Conservation (phyloP, 108 stramenopile genomes). For the Bacterosira constricta region DNA sequence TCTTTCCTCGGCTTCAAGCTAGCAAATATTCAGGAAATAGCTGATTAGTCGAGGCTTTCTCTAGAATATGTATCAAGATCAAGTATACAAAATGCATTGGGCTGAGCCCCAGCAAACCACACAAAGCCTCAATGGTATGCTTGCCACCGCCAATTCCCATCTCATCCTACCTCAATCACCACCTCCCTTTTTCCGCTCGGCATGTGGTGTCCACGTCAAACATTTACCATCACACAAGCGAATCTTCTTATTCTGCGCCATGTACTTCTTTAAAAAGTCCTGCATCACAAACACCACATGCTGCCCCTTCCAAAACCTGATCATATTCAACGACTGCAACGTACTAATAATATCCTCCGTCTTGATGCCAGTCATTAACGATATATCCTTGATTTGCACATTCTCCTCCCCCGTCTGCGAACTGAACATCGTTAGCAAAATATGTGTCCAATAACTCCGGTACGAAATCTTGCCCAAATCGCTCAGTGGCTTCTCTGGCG, state of each 20-base stretch:
- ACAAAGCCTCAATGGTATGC: too few species aligned
- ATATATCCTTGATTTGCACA: slow-evolving; percentile 87
- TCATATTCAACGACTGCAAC: slow-evolving; percentile 92
- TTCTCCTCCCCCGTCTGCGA: slow-evolving; percentile 54
- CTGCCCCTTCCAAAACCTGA: slow-evolving; percentile 98
- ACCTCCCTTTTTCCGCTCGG: slow-evolving; percentile 51
- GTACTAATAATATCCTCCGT: slow-evolving; percentile 97
- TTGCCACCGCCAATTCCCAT: too few species aligned
- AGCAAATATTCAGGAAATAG: too few species aligned
- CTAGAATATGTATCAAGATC: too few species aligned
- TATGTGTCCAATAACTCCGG: slow-evolving; percentile 93
- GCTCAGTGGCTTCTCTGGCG: slow-evolving; percentile 96
- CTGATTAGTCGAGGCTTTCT: too few species aligned
- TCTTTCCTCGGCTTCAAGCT: too few species aligned
- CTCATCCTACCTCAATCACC: neutral
- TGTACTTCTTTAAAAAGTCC: slow-evolving; percentile 72
- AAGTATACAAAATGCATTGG: too few species aligned
- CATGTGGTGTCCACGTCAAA: slow-evolving; percentile 68
- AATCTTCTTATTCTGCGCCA: slow-evolving; percentile 70
- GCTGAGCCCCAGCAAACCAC: too few species aligned
- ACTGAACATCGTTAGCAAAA: slow-evolving; percentile 69
- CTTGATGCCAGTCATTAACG: slow-evolving; percentile 89
- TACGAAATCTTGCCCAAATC: slow-evolving; percentile 96
- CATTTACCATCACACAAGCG: slow-evolving; percentile 69
- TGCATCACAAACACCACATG: slow-evolving; percentile 93